phyloP scores from a whole-genome alignment of 1,284 basidiomycete species.

The Malassezia globosa region DNA sequence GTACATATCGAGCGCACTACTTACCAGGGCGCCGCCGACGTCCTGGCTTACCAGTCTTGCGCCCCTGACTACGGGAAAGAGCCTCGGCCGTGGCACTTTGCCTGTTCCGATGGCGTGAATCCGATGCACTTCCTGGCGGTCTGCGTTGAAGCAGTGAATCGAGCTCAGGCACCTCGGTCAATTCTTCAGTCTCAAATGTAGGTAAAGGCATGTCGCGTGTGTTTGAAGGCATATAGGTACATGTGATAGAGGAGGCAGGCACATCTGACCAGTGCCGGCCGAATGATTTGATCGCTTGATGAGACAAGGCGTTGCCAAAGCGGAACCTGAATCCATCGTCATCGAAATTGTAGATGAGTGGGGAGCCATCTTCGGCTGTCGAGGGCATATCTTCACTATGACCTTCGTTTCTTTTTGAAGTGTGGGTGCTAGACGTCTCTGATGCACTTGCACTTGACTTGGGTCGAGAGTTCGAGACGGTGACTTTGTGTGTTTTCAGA shows the following conservation, averaged over 20 bases:
- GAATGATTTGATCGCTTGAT: neutral
- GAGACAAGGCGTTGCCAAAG: neutral
- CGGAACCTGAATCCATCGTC: conserved; percentile 9
- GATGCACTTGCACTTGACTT: neutral
- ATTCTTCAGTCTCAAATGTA: neutral
- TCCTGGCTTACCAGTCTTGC: conserved; percentile 12
- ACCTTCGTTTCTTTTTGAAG: neutral
- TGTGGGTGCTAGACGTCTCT: neutral
- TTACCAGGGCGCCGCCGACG: neutral
- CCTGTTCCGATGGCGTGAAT: neutral
- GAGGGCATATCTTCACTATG: neutral
- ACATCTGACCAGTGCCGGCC: neutral
- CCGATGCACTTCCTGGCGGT: conserved; percentile 10
- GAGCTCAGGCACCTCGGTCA: conserved; percentile 10
- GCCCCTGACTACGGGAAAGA: conserved; percentile 12
- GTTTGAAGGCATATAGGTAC: neutral
- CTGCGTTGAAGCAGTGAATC: conserved; percentile 1
- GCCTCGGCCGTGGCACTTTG: neutral
- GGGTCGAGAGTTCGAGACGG: conserved; percentile 1
- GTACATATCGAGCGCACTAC: too few species aligned
- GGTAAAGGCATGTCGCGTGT: neutral
- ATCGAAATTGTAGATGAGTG: conserved; percentile 4
- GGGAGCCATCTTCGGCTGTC: conserved; percentile 10
- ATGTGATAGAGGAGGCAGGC: neutral
- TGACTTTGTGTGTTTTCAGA: conserved; percentile 18